Conservation (phyloP, 2,329 filamentous ascomycete species). For the Xylaria sp. region DNA sequence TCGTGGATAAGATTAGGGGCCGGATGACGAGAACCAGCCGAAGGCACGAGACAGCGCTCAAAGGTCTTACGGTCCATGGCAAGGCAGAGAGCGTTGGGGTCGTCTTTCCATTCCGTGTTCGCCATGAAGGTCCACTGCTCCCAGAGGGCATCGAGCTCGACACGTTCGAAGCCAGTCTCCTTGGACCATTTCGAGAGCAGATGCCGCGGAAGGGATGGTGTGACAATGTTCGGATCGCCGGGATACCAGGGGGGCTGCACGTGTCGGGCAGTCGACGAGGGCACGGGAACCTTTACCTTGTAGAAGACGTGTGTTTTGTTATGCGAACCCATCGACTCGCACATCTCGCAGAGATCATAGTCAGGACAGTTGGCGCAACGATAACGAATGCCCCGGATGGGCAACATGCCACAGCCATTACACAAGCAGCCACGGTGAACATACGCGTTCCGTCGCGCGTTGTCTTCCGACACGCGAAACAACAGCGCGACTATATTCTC, state of each 20-base stretch:
- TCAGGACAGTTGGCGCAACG: conserved; percentile 94
- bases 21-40: conserved; percentile 70
- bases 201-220: conserved; percentile 59
- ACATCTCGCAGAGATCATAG: conserved; percentile 91
- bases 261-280: conserved; percentile 74
- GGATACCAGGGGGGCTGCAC: conserved; percentile 83
- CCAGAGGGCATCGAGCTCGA: conserved; percentile 88
- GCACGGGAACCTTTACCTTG: conserved; percentile 86
- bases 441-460: conserved; percentile 80
- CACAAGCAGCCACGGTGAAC: conserved; percentile 90
- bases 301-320: conserved; percentile 93
- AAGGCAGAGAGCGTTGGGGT: conserved; percentile 69
- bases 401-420: conserved; percentile 79
- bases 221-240: conserved; percentile 70
- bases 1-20: conserved; percentile 89
- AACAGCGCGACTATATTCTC: conserved; percentile 80
- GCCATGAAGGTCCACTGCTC: conserved; percentile 96
- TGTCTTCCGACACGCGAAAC: conserved; percentile 90
- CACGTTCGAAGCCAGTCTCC: conserved; percentile 74
- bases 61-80: conserved; percentile 93
- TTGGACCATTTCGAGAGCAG: conserved; percentile 64
- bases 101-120: conserved; percentile 74
- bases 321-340: conserved; percentile 73
- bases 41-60: conserved; percentile 81
- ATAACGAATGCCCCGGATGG: conserved; percentile 88